Percentiles rank a stretch among this genome's conserved stretches.
Conservation (phyloP, 768 basidiomycete genomes). For the Tephrocybe sp. region DNA sequence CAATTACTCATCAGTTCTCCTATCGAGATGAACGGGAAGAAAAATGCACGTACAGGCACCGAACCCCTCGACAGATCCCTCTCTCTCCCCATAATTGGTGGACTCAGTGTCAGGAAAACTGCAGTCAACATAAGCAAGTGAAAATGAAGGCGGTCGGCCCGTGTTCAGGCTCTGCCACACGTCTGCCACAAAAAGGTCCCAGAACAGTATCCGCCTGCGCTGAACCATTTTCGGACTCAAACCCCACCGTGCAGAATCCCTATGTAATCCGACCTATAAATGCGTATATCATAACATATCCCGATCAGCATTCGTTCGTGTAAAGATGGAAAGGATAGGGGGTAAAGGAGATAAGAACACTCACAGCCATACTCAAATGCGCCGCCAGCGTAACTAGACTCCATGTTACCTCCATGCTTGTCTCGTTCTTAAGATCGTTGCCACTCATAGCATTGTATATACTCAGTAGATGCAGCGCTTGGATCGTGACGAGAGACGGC, state of each 20-base stretch:
- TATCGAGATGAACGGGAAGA: background rate
- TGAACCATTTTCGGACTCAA: slow-evolving; percentile 62
- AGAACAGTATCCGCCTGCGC: slow-evolving; percentile 66
- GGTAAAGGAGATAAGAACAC: slow-evolving; percentile 21
- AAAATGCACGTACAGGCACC: slow-evolving; percentile 27
- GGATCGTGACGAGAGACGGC: slow-evolving; percentile 68
- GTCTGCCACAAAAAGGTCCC: slow-evolving; percentile 76
- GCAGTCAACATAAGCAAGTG: slow-evolving; percentile 66
- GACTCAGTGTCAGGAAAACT: slow-evolving; percentile 53
- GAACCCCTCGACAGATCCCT: slow-evolving; percentile 26
- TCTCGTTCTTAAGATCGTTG: slow-evolving; percentile 56
- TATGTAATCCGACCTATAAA: slow-evolving; percentile 63
- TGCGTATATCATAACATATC: background rate
- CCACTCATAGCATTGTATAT: slow-evolving; percentile 72
- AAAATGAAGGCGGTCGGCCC: slow-evolving; percentile 69
- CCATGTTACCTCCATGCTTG: slow-evolving; percentile 75
- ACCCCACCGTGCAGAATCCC: slow-evolving; percentile 65
- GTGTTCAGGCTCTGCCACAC: slow-evolving; percentile 70
- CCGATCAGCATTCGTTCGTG: no score
- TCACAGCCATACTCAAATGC: slow-evolving; percentile 62
- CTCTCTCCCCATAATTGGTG: slow-evolving; percentile 19
- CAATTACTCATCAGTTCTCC: background rate
- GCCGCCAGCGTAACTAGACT: slow-evolving; percentile 60
- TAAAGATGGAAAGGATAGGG: background rate
- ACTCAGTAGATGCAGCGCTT: slow-evolving; percentile 64